Conservation (phyloP, 768 basidiomycete species). For the Hygrophorus pudorinus region DNA sequence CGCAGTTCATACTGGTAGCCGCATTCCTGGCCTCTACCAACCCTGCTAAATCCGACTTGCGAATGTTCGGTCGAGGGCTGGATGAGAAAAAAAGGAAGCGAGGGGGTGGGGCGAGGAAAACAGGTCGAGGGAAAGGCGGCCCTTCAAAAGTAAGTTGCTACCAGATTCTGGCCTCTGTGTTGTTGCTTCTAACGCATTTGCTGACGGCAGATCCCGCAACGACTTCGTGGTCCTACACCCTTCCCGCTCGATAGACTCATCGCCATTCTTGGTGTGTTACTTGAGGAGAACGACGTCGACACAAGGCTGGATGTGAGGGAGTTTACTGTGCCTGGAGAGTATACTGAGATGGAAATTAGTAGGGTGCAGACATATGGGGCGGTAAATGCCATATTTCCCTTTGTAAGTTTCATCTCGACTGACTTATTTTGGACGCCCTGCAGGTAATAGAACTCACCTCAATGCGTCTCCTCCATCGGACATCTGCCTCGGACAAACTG, state of each 20-base stretch:
- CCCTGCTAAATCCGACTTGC: slow-evolving; percentile 66
- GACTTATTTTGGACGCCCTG: background rate
- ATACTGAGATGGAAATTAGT: slow-evolving; percentile 64
- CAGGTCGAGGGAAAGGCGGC: slow-evolving; percentile 27
- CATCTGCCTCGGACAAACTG: slow-evolving; percentile 47
- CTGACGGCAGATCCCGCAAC: slow-evolving; percentile 49
- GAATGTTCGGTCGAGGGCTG: slow-evolving; percentile 71
- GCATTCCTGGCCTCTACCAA: slow-evolving; percentile 81
- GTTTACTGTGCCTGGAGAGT: slow-evolving; percentile 53
- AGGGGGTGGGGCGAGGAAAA: slow-evolving; percentile 24
- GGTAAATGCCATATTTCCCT: too few species aligned
- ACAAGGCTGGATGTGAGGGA: slow-evolving; percentile 32
- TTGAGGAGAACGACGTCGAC: slow-evolving; percentile 65
- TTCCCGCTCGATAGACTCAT: slow-evolving; percentile 76
- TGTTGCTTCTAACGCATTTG: background rate
- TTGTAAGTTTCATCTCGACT: too few species aligned
- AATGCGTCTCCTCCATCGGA: slow-evolving; percentile 58
- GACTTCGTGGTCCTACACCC: slow-evolving; percentile 66
- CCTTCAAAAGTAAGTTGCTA: slow-evolving; percentile 33
- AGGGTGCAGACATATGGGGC: slow-evolving; percentile 49
- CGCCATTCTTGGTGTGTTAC: slow-evolving; percentile 67
- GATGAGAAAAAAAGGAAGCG: slow-evolving; percentile 57
- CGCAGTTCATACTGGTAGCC: slow-evolving; percentile 67
- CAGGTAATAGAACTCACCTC: slow-evolving; percentile 61
- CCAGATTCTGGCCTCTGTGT: background rate